These are phyloP conservation scores for Metschnikowia orientalis DNA, from an alignment of 805 yeast species.

Conservation along the genomic window DNA sequence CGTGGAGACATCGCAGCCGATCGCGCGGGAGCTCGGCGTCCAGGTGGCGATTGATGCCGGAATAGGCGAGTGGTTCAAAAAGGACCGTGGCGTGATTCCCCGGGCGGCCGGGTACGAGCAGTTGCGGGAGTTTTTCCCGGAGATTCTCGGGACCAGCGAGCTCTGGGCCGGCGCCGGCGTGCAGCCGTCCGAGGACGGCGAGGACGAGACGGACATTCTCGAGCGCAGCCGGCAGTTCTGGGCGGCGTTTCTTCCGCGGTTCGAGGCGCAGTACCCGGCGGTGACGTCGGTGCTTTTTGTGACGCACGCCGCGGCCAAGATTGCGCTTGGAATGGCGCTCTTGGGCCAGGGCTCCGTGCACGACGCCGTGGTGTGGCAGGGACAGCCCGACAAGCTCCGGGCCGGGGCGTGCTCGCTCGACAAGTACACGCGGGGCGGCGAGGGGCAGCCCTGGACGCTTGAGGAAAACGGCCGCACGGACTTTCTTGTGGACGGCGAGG, in stretches of 20 bases:
- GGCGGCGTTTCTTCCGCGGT: conserved; percentile 49
- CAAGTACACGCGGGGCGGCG: conserved; percentile 36
- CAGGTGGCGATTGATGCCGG: conserved; percentile 73
- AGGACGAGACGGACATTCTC: conserved; percentile 66
- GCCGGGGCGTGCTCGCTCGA: conserved; percentile 88
- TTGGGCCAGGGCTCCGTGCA: conserved; percentile 48
- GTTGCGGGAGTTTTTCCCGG: conserved; percentile 49
- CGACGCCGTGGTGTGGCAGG: conserved; percentile 42
- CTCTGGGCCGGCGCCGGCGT: conserved; percentile 46
- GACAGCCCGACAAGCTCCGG: conserved; percentile 38
- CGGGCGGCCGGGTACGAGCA: conserved; percentile 53
- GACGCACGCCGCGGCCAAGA: conserved; percentile 91
- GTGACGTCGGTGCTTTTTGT: conserved; percentile 64
- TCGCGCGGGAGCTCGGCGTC: conserved; percentile 54
- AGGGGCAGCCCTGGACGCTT: conserved; percentile 50
- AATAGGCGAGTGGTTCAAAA: conserved; percentile 87
- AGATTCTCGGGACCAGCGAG: conserved; percentile 26
- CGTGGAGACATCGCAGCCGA: conserved; percentile 72
- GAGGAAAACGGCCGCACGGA: conserved; percentile 69
- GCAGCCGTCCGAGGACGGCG: conserved; percentile 66
- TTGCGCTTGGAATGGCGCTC: conserved; percentile 78
- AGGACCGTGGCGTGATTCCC: conserved; percentile 65
- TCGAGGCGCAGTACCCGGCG: conserved; percentile 56
- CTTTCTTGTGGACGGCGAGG: conserved; percentile 74
- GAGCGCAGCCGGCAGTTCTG: conserved; percentile 56